Base-by-base conservation (phyloP, 148 eudicot genomes). In the Amaranthus hypochondriacus region DNA sequence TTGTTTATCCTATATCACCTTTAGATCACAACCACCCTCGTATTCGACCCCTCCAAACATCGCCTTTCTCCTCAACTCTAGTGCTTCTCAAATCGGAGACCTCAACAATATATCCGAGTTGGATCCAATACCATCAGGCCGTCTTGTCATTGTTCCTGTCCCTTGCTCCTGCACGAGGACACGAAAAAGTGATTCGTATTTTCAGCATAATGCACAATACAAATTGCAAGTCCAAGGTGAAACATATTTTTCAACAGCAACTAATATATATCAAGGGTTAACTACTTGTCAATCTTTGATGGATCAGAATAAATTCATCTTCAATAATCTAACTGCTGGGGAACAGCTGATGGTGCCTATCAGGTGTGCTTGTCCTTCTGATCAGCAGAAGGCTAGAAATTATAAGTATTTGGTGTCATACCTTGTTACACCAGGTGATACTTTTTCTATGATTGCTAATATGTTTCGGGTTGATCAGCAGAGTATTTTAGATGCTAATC, bases 311-410 rank as follows among this genome's bases (percentile, higher is more conserved):
- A 39, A 73, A 6, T 8, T 67, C 13, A 48, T 1, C 7, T 56
- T 62, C 2, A 10, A 39, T 2, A 52, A 76, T 1, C 68, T 90
- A 42, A 0, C 0, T 0, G 65, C 15, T 43, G 80, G 83, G 0
- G 50, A 75, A 60, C 51, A 71, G 0, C 4, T 92, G 4, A 2
- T 21, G 56, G 89, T 89, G 4, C 98, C 98, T 0, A 43, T 88
- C 54, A 81, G 85, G 80, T 90, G 98, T 62, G 98, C 96, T 7
- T 92, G 98, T 48, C 93, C 96, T 8, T 77, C 92, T 7, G 5
- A 57, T 7, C 75, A 80, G 43, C 98, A 90, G 77, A 72, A 77
- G 7, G 72, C 10, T 2, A 68, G 43, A 3, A 88, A 89, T 3
- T 67, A 79, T 70, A 82, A 72, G 76, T 85, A 70, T 79, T 76